A percentile compares a stretch with the other conserved stretches of the same genome.
phyloP scores from a whole-genome alignment of 805 yeast genomes.

The Barnettozyma vustinii region DNA sequence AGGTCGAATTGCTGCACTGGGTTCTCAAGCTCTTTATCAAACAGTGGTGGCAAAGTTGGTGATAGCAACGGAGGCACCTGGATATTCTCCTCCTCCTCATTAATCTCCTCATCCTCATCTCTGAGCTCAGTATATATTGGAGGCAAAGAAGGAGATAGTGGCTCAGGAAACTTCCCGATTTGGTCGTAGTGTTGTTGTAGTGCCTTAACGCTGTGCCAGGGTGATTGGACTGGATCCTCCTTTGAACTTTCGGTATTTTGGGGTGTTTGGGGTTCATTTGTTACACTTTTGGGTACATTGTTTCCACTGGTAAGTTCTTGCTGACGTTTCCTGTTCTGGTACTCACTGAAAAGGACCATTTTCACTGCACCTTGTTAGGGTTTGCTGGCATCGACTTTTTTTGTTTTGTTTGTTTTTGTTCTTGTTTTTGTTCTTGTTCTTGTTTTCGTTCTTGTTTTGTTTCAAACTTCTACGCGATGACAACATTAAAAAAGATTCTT shows the following conservation, averaged over 20 bases:
- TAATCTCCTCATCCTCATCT: neutral
- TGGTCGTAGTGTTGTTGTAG: neutral
- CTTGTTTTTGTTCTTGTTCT: neutral
- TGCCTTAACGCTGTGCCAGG: neutral
- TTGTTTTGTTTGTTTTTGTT: neutral
- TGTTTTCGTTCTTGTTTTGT: neutral
- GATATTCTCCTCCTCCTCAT: neutral
- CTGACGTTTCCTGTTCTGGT: constrained; percentile 4
- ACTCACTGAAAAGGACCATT: constrained; percentile 10
- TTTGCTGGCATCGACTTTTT: too few species aligned
- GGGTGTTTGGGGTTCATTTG: neutral
- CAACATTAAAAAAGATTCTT: neutral
- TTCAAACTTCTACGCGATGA: neutral
- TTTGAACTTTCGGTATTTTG: neutral
- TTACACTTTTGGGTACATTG: neutral
- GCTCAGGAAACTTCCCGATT: neutral
- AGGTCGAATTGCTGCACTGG: neutral
- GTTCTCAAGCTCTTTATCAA: neutral
- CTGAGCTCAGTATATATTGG: neutral
- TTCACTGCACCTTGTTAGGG: neutral
- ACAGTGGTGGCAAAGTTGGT: constrained; percentile 12
- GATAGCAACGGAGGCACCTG: constrained; percentile 12
- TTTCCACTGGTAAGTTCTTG: neutral
- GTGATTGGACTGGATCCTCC: neutral
- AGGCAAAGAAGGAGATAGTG: neutral